A percentile compares a stretch with the other conserved stretches of the same genome.
phyloP scores from a whole-genome alignment of 768 basidiomycete species.

The Kockovaella imperatae region DNA sequence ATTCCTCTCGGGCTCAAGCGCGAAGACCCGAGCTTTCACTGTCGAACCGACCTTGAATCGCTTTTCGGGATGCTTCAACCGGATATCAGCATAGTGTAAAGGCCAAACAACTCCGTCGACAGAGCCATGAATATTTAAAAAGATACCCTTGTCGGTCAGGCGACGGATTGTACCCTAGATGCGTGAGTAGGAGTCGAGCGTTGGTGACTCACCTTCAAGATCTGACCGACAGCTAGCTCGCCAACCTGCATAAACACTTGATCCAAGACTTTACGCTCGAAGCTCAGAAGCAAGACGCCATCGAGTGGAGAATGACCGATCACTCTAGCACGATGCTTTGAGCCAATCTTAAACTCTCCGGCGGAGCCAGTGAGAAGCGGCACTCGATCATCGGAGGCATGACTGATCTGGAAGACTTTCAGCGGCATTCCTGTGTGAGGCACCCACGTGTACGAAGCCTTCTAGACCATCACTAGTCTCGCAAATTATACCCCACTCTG shows the following conservation, averaged over 20 bases:
- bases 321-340: constrained; percentile 75
- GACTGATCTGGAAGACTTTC: constrained; percentile 66
- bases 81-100: constrained; percentile 87
- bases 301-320: constrained; percentile 78
- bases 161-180: constrained; percentile 62
- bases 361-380: constrained; percentile 61
- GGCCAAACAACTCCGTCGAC: constrained; percentile 93
- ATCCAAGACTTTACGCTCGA: constrained; percentile 72
- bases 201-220: constrained; percentile 57
- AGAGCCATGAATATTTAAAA: constrained; percentile 75
- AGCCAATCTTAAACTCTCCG: constrained; percentile 71
- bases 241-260: constrained; percentile 75
- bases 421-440: not conserved
- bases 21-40: constrained; percentile 79
- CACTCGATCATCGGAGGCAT: constrained; percentile 84
- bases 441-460: constrained; percentile 78
- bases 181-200: not conserved
- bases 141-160: constrained; percentile 69
- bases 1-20: constrained; percentile 70
- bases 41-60: constrained; percentile 73
- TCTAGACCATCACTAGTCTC: constrained; percentile 58
- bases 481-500: constrained; percentile 72
- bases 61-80: constrained; percentile 85
- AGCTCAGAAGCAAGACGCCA: constrained; percentile 76
- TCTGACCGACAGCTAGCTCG: constrained; percentile 76